These are phyloP conservation scores for Aspergillus thermomutatus DNA, from an alignment of 2,329 filamentous ascomycete species.

Conservation along the genomic window DNA sequence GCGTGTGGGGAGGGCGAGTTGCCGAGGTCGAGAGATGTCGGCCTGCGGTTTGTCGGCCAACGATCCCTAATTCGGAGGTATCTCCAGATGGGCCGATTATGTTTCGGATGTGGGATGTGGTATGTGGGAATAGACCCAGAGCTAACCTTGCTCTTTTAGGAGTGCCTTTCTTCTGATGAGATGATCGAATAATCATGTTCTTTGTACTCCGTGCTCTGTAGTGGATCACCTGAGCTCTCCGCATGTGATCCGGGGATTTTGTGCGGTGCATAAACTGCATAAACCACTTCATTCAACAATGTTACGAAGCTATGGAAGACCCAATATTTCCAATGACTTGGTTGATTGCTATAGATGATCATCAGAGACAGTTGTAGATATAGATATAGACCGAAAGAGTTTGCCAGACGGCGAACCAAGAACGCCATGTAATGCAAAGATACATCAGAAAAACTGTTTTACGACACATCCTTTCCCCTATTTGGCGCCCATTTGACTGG, in stretches of 20 bases:
- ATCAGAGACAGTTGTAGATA: not conserved
- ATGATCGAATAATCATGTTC: not conserved
- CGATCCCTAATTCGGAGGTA: not conserved
- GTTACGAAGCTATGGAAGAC: not conserved
- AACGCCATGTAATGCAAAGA: not conserved
- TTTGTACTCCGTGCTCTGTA: no score
- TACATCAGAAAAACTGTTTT: not conserved
- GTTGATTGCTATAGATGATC: not conserved
- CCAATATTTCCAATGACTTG: not conserved
- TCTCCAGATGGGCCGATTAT: not conserved
- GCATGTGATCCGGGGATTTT: not conserved
- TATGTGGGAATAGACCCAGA: not conserved
- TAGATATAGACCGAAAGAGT: not conserved
- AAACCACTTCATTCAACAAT: not conserved
- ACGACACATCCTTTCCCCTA: not conserved
- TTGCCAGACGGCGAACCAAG: not conserved
- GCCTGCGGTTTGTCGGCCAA: not conserved
- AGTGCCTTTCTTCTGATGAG: not conserved
- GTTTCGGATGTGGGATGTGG: not conserved
- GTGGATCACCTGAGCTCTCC: not conserved
- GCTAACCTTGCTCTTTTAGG: not conserved
- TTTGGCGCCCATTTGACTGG: not conserved
- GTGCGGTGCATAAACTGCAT: not conserved
- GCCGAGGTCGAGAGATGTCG: slow-evolving; percentile 26
- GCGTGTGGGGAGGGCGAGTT: slow-evolving; percentile 26